phyloP scores from a whole-genome alignment of 768 basidiomycete genomes.

The Amanita pseudoporphyria region DNA sequence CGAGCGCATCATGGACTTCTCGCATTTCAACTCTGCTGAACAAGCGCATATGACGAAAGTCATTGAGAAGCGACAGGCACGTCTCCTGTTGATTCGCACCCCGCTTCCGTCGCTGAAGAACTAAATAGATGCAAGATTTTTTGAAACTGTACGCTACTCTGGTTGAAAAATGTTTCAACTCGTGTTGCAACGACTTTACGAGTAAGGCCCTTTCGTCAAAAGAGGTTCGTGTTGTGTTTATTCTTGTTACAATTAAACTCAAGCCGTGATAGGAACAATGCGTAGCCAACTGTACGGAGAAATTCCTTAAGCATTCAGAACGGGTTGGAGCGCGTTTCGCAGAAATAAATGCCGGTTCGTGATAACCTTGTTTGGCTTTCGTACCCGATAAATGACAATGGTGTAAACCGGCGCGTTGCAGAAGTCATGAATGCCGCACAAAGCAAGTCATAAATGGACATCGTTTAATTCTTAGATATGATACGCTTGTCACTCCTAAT shows the following conservation, averaged over 20 bases:
- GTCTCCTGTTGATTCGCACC: neutral
- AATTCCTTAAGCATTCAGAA: conserved; percentile 95
- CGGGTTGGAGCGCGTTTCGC: conserved; percentile 88
- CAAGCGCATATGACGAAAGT: conserved; percentile 93
- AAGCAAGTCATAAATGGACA: conserved; percentile 19
- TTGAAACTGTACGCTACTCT: conserved; percentile 89
- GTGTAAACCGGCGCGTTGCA: conserved; percentile 10
- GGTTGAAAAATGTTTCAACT: conserved; percentile 92
- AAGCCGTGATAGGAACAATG: conserved; percentile 61
- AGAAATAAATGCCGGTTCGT: conserved; percentile 83
- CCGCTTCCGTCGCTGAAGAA: conserved; percentile 5
- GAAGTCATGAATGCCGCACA: conserved; percentile 33
- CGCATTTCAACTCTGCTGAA: conserved; percentile 79
- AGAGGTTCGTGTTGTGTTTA: conserved; percentile 48
- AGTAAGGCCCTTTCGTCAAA: conserved; percentile 88
- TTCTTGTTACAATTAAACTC: conserved; percentile 1
- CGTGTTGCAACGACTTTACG: conserved; percentile 95
- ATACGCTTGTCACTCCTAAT: too few species aligned
- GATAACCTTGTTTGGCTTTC: neutral
- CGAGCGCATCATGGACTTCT: conserved; percentile 71
- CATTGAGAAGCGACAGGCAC: conserved; percentile 95
- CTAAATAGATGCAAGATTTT: conserved; percentile 91
- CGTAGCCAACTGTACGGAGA: conserved; percentile 90
- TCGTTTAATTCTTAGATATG: neutral
- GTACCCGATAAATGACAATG: neutral